Percentiles rank a stretch among this genome's conserved stretches.
These are phyloP conservation scores for Kluyveromyces aestuarii DNA, from an alignment of 805 yeast species.

Conservation along the genomic window DNA sequence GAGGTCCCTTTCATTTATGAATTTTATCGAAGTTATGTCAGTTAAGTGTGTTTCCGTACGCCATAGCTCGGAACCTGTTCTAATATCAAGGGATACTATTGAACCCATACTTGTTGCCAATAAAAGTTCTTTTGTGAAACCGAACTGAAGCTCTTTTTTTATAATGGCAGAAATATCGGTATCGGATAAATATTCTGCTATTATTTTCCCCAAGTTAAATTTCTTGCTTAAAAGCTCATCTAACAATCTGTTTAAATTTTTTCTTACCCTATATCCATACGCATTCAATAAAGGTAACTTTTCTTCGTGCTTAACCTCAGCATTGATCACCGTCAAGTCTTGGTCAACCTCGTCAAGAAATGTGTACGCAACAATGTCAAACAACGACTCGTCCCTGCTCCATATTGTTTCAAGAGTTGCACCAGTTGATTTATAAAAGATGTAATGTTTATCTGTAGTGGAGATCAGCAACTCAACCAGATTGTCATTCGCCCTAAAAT, in stretches of 20 bases:
- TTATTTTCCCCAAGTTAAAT: constrained; percentile 8
- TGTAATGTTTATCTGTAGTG: constrained; percentile 9
- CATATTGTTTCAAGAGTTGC: constrained; percentile 25
- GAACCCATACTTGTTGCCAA: constrained; percentile 34
- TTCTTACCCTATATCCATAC: constrained; percentile 21
- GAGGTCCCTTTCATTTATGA: constrained; percentile 3
- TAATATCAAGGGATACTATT: constrained; percentile 36
- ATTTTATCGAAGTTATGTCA: constrained; percentile 19
- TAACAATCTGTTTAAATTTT: constrained; percentile 14
- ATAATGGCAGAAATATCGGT: constrained; percentile 7
- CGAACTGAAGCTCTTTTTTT: constrained; percentile 31
- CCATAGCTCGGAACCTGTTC: constrained; percentile 36
- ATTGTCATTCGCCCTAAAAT: constrained; percentile 12
- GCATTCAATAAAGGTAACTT: constrained; percentile 14
- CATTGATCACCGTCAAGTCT: constrained; percentile 7
- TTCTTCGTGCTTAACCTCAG: constrained; percentile 16
- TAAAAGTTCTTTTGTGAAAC: constrained; percentile 36
- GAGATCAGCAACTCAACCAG: constrained; percentile 9
- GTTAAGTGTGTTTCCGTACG: constrained; percentile 15
- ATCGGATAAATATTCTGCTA: constrained; percentile 10
- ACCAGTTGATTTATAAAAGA: constrained; percentile 14
- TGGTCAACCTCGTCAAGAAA: constrained; percentile 16
- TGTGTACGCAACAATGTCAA: constrained; percentile 29
- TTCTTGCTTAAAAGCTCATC: constrained; percentile 8
- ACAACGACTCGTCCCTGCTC: constrained; percentile 37